A percentile compares a stretch with the other conserved stretches of the same genome.
phyloP scores from a whole-genome alignment of 768 basidiomycete species.

The Lactarius tabidus region DNA sequence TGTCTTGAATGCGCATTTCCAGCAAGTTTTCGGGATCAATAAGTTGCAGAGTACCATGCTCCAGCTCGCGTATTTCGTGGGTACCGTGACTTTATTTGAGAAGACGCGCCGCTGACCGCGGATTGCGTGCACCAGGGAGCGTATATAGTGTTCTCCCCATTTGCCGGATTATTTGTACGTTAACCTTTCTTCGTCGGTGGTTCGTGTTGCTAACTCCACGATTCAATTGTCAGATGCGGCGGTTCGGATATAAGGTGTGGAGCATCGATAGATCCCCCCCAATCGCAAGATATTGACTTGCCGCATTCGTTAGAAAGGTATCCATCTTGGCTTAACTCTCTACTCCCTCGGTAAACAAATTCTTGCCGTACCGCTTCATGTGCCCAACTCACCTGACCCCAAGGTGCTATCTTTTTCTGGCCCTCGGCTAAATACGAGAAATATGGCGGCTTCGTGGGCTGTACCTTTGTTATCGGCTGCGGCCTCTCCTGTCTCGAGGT shows the following conservation, averaged over 20 bases:
- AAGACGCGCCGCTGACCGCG: background rate
- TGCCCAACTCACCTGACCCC: slow-evolving; percentile 1
- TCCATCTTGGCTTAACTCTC: slow-evolving; percentile 55
- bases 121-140: slow-evolving; percentile 42
- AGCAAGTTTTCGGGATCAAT: slow-evolving; percentile 59
- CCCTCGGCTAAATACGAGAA: slow-evolving; percentile 63
- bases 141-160: slow-evolving; percentile 56
- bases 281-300: background rate
- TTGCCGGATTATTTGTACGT: slow-evolving; percentile 55
- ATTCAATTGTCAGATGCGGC: slow-evolving; percentile 43
- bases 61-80: slow-evolving; percentile 66
- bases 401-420: slow-evolving; percentile 77
- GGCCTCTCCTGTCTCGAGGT: slow-evolving; percentile 67
- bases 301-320: slow-evolving; percentile 43
- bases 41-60: slow-evolving; percentile 71
- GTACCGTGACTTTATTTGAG: slow-evolving; percentile 17
- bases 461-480: slow-evolving; percentile 67
- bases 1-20: slow-evolving; percentile 71
- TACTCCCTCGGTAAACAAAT: slow-evolving; percentile 49
- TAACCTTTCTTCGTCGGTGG: background rate
- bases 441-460: slow-evolving; percentile 71
- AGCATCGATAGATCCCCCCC: background rate
- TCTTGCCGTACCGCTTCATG: slow-evolving; percentile 29
- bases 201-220: background rate
- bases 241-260: slow-evolving; percentile 58